A percentile compares a stretch with the other conserved stretches of the same genome.
Conservation (phyloP, 371 early-diverging fungal genomes). For the Apophysomyces sp. region DNA sequence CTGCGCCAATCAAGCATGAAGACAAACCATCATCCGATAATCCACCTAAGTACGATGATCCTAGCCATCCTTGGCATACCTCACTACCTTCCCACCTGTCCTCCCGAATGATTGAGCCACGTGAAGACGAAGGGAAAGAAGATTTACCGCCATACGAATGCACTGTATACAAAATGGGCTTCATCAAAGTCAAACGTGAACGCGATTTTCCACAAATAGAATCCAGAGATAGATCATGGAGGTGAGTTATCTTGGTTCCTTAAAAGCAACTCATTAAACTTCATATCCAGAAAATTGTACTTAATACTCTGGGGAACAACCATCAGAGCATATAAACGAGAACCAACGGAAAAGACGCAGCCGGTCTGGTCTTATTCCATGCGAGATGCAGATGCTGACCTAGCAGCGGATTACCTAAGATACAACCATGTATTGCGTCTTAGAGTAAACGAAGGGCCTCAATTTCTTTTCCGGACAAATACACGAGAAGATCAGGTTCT, state of each 20-base stretch:
- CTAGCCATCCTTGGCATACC: neutral
- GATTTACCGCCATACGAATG: constrained; percentile 26
- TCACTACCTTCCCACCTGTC: neutral
- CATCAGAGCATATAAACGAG: constrained; percentile 15
- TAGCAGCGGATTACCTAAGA: constrained; percentile 43
- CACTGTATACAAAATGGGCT: constrained; percentile 24
- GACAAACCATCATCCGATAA: neutral
- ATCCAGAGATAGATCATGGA: constrained; percentile 26
- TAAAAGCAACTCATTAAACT: neutral
- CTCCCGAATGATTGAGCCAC: neutral
- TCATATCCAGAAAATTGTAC: constrained; percentile 9
- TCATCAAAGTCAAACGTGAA: constrained; percentile 22
- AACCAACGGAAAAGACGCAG: constrained; percentile 5
- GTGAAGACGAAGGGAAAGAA: constrained; percentile 23
- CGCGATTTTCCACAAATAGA: constrained; percentile 12
- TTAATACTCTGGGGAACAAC: constrained; percentile 16
- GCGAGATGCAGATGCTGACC: constrained; percentile 33
- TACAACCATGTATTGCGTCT: constrained; percentile 38
- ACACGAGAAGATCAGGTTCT: constrained; percentile 19
- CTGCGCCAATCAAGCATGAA: neutral
- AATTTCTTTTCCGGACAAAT: constrained; percentile 30
- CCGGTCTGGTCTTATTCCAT: constrained; percentile 41
- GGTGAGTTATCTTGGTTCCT: constrained; percentile 6
- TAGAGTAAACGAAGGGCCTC: constrained; percentile 32
- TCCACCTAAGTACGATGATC: neutral